Evolutionary conservation across 1,284 basidiomycete species (phyloP), one percentile per base, ranked within the genome.

Genomic region (Ganoderma leucocontextum): DNA sequence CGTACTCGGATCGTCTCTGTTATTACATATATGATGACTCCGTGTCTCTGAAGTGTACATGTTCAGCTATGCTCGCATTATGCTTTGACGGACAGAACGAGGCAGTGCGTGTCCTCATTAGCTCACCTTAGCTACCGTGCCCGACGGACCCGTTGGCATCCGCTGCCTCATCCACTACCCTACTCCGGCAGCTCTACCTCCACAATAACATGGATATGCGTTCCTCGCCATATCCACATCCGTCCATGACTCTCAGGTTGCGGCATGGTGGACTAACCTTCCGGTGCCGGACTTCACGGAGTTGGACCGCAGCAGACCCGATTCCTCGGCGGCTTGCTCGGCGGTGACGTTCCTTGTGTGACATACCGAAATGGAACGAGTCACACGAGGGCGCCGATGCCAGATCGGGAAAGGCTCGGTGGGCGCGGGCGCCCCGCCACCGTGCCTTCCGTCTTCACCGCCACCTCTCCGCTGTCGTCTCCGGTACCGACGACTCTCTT

Each of bases 381-480:
- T 58, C 57, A 58, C 57, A 22, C 1, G 19, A n/a, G 38, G 38
- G 58, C 58, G 58, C 58, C 22, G 35, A 38, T 41, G n/a, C 58
- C 58, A 19, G 36, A 60, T 60, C 36, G 38, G 58, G 58, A 22
- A 60, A 39, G 58, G 39, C 15, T 17, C n/a, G 55, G 55, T 58
- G 55, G 19, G 33, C 15, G 38, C 38, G 58, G 49, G 67, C 67
- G 59, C 53, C 67, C 63, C 67, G 66, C 67, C 63, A 29, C 61
- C n/a, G 41, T 44, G 42, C n/a, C 59, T 68, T 68, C 63, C 35
- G 22, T 44, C 63, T 22, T 62, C 67, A 68, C 67, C 63, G 67
- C 63, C 67, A 68, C 63, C 58, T 15, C 15, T 22, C 5, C 25
- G 35, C 38, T 35, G 15, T 17, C 49, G 19, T 12, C 22, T 39